Percentiles rank a stretch among this genome's conserved stretches.
phyloP scores from a whole-genome alignment of 192 early-diverging fungal species.

The Coemansia guatemalensis region DNA sequence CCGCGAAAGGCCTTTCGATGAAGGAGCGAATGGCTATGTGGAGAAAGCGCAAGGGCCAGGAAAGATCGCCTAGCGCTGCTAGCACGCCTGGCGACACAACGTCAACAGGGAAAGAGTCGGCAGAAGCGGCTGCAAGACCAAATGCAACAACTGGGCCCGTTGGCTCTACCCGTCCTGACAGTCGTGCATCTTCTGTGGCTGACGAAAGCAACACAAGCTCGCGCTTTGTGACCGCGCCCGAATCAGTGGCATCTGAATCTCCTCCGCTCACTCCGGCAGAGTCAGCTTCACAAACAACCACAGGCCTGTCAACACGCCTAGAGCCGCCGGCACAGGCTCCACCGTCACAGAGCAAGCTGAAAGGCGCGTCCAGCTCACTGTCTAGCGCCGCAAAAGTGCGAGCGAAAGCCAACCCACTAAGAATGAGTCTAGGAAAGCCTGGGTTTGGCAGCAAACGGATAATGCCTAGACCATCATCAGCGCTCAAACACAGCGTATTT shows the following conservation, averaged over 20 bases:
- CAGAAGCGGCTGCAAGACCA: slow-evolving; percentile 7
- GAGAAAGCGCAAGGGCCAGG: slow-evolving; percentile 65
- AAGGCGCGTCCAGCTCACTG: not conserved
- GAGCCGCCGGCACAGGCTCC: not conserved
- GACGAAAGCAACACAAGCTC: slow-evolving; percentile 26
- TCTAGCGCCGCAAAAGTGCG: not conserved
- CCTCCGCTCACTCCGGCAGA: slow-evolving; percentile 13
- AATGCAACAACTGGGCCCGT: not conserved
- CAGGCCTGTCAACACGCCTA: not conserved
- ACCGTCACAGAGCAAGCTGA: not conserved
- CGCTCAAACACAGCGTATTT: slow-evolving; percentile 29
- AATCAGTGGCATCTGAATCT: slow-evolving; percentile 25
- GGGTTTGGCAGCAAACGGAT: slow-evolving; percentile 44
- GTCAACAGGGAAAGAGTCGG: not conserved
- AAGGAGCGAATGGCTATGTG: slow-evolving; percentile 83
- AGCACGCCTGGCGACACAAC: slow-evolving; percentile 1
- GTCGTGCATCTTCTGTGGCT: slow-evolving; percentile 19
- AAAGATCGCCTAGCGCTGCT: slow-evolving; percentile 5
- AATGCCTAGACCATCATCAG: slow-evolving; percentile 47
- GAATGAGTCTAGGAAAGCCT: slow-evolving; percentile 21
- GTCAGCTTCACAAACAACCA: not conserved
- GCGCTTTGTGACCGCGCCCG: slow-evolving; percentile 42
- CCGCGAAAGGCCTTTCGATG: slow-evolving; percentile 70
- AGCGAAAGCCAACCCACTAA: slow-evolving; percentile 2
- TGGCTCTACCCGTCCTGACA: not conserved